phyloP scores from a whole-genome alignment of 768 basidiomycete species.

The Suillus tomentosus region DNA sequence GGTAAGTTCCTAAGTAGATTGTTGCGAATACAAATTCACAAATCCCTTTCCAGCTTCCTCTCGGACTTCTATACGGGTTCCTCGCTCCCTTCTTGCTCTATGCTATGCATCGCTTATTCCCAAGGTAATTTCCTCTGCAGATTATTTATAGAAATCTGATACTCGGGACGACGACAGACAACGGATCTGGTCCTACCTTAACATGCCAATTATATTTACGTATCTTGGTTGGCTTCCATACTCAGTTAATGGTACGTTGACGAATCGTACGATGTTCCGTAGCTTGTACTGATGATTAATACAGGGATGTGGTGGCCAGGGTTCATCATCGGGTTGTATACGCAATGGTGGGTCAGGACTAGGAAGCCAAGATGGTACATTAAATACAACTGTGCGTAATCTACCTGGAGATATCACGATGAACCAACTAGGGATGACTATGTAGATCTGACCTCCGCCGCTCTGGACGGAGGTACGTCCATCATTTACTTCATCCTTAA shows the following conservation, averaged over 20 bases:
- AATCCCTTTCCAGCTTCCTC: conserved; percentile 16
- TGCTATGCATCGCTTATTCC: conserved; percentile 22
- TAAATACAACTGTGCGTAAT: conserved; percentile 34
- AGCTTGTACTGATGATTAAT: not conserved
- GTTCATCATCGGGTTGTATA: conserved; percentile 48
- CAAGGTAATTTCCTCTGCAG: conserved; percentile 21
- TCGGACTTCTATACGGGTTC: conserved; percentile 34
- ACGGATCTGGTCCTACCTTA: conserved; percentile 26
- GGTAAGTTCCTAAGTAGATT: conserved; percentile 34
- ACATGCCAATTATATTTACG: conserved; percentile 25
- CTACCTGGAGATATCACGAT: not conserved
- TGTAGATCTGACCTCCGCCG: conserved; percentile 45
- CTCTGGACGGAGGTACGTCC: conserved; percentile 50
- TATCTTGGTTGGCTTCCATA: conserved; percentile 31
- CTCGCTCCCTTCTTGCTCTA: conserved; percentile 32
- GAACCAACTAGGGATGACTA: not conserved
- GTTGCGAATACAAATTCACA: not conserved
- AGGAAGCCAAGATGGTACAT: conserved; percentile 48
- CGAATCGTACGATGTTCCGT: not conserved
- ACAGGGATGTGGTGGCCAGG: conserved; percentile 49
- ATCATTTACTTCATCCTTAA: conserved; percentile 52
- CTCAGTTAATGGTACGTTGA: conserved; percentile 24
- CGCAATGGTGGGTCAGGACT: conserved; percentile 52
- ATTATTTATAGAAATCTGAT: conserved; percentile 3
- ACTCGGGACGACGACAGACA: conserved; percentile 5